Percentiles rank a stretch among this genome's conserved stretches.
These are phyloP conservation scores for Fusarium sp. DNA, from an alignment of 2,329 filamentous ascomycete genomes.

Conservation along the genomic window DNA sequence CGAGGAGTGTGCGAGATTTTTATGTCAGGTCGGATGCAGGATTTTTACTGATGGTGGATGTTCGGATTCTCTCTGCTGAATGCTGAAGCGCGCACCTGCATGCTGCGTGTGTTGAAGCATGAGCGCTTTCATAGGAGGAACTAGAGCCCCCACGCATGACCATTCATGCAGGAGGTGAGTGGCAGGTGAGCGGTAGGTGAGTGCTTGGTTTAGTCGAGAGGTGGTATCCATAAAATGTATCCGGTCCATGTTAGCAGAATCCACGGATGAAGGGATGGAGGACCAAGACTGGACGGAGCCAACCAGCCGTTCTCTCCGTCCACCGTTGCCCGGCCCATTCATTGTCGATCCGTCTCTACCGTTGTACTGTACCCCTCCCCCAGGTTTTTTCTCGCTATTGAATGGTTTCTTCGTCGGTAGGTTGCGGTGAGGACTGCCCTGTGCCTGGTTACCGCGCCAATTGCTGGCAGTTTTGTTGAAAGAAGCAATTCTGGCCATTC, in stretches of 20 bases:
- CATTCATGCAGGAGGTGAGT: background rate
- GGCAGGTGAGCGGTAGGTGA: background rate
- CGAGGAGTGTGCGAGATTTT: background rate
- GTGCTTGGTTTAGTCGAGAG: background rate
- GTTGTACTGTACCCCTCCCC: slow-evolving; percentile 3
- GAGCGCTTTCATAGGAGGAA: background rate
- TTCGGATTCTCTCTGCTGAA: background rate
- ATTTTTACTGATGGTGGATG: background rate
- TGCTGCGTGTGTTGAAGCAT: background rate
- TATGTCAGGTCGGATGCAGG: background rate
- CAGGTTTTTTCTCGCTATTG: slow-evolving; percentile 6
- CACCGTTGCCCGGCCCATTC: background rate
- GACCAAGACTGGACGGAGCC: slow-evolving; percentile 15
- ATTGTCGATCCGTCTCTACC: background rate
- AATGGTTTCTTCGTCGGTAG: background rate
- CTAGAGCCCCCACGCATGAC: background rate
- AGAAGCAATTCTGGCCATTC: background rate
- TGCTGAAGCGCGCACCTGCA: background rate
- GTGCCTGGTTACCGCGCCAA: background rate
- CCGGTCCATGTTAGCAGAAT: background rate
- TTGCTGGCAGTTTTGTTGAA: background rate
- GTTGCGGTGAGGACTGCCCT: background rate
- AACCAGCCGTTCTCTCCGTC: background rate
- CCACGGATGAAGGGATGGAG: slow-evolving; percentile 34
- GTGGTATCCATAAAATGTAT: background rate